Conservation (phyloP, 1,284 basidiomycete genomes). For the Ganoderma lingzhi region DNA sequence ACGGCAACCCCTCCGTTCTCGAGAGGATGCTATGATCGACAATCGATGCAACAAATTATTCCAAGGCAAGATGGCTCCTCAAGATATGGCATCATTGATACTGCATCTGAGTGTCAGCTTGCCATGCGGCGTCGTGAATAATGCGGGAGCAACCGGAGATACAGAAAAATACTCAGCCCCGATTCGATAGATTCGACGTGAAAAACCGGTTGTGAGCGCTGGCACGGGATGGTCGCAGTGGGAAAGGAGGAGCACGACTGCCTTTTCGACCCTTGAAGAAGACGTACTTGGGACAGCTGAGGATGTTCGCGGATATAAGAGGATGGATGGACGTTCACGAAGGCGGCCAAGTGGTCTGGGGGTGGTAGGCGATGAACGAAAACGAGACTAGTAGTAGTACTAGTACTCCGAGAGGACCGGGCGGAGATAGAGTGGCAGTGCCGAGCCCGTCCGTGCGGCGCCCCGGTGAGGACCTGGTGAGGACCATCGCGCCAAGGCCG, state of each 20-base stretch:
- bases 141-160: conserved; percentile 16
- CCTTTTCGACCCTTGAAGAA: not conserved
- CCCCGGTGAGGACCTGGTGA: conserved; percentile 28
- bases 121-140: conserved; percentile 7
- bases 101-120: not conserved
- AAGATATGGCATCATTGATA: conserved; percentile 4
- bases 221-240: not conserved
- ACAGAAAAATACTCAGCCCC: not conserved
- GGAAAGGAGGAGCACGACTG: not conserved
- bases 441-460: conserved; percentile 29
- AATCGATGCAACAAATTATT: not conserved
- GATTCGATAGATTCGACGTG: not conserved
- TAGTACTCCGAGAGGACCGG: not conserved
- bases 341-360: not conserved
- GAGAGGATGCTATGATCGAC: not conserved
- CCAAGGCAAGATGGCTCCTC: conserved; percentile 4
- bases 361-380: not conserved
- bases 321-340: not conserved
- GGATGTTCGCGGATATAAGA: not conserved
- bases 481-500: conserved; percentile 27
- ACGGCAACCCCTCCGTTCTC: not conserved
- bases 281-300: not conserved
- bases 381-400: not conserved
- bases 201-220: not conserved
- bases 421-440: conserved; percentile 37